Evolutionary conservation across 148 eudicot genomes (phyloP).

Genomic region (Camellia japonica): DNA sequence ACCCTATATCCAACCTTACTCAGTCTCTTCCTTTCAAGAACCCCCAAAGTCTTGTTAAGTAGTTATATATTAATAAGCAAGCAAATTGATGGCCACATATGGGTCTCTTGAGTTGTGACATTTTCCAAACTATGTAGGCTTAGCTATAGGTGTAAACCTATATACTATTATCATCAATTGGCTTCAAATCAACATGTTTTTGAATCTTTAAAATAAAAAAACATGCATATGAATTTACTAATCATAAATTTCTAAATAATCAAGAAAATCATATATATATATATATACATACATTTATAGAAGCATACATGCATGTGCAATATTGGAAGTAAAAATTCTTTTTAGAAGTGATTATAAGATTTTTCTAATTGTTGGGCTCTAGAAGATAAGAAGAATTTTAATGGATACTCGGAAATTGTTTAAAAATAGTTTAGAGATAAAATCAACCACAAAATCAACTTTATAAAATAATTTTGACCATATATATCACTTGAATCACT

Average conservation of each 20-base stretch:
- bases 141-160: neutral
- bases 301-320: neutral
- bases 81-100: neutral
- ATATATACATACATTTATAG: too few relatives aligned
- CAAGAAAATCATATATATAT: neutral
- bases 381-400: too few relatives aligned
- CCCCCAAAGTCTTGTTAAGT: neutral
- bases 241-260: neutral
- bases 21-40: slow-evolving; percentile 13
- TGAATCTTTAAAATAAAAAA: neutral
- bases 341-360: too few relatives aligned
- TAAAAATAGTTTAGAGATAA: too few relatives aligned
- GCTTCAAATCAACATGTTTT: too few relatives aligned
- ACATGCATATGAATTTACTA: neutral
- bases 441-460: too few relatives aligned
- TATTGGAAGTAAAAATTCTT: neutral
- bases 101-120: neutral
- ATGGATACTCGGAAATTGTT: too few relatives aligned
- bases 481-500: too few relatives aligned
- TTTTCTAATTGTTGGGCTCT: too few relatives aligned
- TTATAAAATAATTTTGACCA: too few relatives aligned
- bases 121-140: neutral
- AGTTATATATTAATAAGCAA: neutral
- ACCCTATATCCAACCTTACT: slow-evolving; percentile 9
- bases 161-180: too few relatives aligned